Evolutionary conservation across 495 filamentous ascomycete species (phyloP), one percentile per base, ranked within the genome.

Genomic region (Aspergillus funiculosus): DNA sequence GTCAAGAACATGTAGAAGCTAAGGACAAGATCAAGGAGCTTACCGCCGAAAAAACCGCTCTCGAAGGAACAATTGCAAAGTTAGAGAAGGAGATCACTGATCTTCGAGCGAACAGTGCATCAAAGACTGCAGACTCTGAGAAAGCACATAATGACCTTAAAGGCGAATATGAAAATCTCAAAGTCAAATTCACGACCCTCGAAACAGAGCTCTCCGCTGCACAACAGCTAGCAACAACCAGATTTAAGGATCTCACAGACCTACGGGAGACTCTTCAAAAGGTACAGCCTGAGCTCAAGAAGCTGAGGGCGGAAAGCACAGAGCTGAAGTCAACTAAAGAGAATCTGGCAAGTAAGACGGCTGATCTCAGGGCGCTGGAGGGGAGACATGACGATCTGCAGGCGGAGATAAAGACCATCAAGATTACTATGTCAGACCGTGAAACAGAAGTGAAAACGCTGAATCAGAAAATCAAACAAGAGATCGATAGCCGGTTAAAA

Each of bases 211-310:
- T 96, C 10, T 84, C 82, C 1, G 91, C 89, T 6, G 84, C 89
- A 0, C 76, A 96, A 55, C 81, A 94, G 59, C 70, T 97, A 14
- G 89, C 92, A 1, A 79, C 89, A 35, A 79, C 79, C 20, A 76
- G 94, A 6, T 97, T 88, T 67, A 94, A 90, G 57, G 89, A 95
- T 44, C 66, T 95, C 2, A 85, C 82, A 0, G 86, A 94, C 27
- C 64, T 92, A 32, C 70, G 82, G 22, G 81, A 87, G 26, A 76
- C 87, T 6, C 67, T 95, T 7, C 83, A 91, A 40, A 94, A 90
- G 56, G 70, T 83, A 7, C 88, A 96, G 51, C 86, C 89, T 1
- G 92, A 98, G 62, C 71, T 97, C 14, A 79, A 77, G 50, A 77
- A 72, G 13, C 66, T 96, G 6, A 78, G 86, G 6, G 76, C 77